Conservation (phyloP, 2,329 filamentous ascomycete genomes). For the Fusarium globosum region DNA sequence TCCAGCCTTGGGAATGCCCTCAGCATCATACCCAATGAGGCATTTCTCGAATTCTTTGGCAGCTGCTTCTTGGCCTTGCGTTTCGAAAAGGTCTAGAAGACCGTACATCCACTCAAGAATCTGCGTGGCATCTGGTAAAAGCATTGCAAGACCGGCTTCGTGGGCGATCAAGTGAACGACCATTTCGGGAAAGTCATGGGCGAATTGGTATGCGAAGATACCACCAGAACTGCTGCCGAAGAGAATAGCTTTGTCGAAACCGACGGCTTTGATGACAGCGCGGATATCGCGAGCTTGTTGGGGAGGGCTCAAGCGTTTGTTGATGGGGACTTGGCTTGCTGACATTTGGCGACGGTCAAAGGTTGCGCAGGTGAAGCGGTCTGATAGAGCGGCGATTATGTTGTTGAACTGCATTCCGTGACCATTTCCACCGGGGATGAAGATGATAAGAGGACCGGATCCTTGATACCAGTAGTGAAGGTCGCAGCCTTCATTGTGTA, state of each 20-base stretch:
- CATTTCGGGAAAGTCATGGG: constrained; percentile 16
- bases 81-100: neutral
- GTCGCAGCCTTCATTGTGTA: constrained; percentile 4
- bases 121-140: neutral
- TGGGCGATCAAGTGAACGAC: neutral
- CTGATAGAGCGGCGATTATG: neutral
- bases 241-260: neutral
- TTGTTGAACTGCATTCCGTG: constrained; percentile 16
- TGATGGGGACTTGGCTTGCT: constrained; percentile 8
- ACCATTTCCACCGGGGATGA: constrained; percentile 5
- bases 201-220: constrained; percentile 3
- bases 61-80: neutral
- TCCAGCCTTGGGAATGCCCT: neutral
- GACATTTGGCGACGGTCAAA: constrained; percentile 22
- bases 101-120: constrained; percentile 11
- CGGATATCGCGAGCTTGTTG: constrained; percentile 13
- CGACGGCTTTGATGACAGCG: neutral
- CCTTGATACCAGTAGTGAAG: constrained; percentile 23
- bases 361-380: neutral
- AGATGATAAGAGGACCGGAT: neutral
- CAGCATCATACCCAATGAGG: neutral
- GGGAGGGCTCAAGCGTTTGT: neutral
- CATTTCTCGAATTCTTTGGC: neutral
- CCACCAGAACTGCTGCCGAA: constrained; percentile 8
- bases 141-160: neutral